A percentile compares a stretch with the other conserved stretches of the same genome.
Evolutionary conservation across 441 rosid species (phyloP).

Genomic region (Monsonia emarginata): DNA sequence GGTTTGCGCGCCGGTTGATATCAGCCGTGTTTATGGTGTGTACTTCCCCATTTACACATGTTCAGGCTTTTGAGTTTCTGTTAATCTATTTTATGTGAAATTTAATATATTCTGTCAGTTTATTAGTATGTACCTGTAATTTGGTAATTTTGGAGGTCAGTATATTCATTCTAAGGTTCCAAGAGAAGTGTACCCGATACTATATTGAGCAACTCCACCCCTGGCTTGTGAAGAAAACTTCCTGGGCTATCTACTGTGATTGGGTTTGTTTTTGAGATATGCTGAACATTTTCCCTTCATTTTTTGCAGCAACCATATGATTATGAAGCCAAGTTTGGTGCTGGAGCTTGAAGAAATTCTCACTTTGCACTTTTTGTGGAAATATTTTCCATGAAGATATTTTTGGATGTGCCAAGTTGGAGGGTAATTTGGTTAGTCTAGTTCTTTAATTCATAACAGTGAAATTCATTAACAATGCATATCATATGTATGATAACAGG

Average conservation of each 20-base stretch:
- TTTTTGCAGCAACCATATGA: background rate
- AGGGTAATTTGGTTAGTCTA: background rate
- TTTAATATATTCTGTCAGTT: no score
- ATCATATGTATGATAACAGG: background rate
- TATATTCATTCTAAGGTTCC: no score
- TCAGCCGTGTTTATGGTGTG: conserved; percentile 59
- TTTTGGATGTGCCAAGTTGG: background rate
- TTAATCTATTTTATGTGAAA: no score
- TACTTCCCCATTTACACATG: background rate
- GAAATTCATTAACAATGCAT: background rate
- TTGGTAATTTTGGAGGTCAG: no score
- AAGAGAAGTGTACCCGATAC: no score
- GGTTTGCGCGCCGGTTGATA: conserved; percentile 82
- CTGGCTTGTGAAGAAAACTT: no score
- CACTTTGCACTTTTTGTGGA: no score
- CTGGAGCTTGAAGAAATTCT: background rate
- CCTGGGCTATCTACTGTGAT: no score
- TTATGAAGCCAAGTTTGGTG: background rate
- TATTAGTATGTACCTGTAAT: no score
- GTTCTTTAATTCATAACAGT: background rate
- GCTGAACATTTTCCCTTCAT: background rate
- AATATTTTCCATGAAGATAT: background rate
- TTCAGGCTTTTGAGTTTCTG: background rate
- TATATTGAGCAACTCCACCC: no score
- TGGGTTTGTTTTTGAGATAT: no score